Conservation (phyloP, 2,329 filamentous ascomycete genomes). For the Aspergillus ochraceus region DNA sequence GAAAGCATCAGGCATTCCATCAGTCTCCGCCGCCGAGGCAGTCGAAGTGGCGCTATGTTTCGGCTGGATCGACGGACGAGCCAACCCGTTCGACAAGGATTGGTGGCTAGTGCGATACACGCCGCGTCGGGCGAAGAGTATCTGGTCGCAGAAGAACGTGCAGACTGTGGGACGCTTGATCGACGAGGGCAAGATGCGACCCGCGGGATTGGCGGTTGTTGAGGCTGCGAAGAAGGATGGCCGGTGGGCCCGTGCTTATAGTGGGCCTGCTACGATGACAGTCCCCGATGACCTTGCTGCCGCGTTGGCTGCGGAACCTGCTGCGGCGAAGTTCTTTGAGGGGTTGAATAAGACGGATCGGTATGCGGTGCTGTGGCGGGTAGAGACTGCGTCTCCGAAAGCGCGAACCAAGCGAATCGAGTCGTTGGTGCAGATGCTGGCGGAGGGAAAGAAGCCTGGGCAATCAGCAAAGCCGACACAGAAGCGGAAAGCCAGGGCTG, state of each 20-base stretch:
- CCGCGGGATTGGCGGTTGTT: constrained; percentile 51
- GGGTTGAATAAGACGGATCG: constrained; percentile 47
- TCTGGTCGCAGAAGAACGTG: constrained; percentile 64
- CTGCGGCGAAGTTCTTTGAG: constrained; percentile 29
- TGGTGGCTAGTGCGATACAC: constrained; percentile 60
- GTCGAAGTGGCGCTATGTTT: constrained; percentile 60
- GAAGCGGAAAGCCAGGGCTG: not conserved
- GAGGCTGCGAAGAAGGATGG: constrained; percentile 59
- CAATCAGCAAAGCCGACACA: not conserved
- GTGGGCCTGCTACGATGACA: constrained; percentile 48
- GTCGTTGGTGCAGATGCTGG: constrained; percentile 44
- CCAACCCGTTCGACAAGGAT: constrained; percentile 44
- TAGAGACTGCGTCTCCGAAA: constrained; percentile 39
- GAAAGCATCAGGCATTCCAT: constrained; percentile 45
- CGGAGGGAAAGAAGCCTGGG: constrained; percentile 15
- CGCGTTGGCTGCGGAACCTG: constrained; percentile 40
- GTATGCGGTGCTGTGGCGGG: constrained; percentile 48
- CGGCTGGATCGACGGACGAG: constrained; percentile 65
- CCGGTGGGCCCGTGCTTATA: constrained; percentile 60
- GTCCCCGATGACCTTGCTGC: constrained; percentile 52
- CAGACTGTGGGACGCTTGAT: constrained; percentile 49
- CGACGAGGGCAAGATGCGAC: constrained; percentile 50
- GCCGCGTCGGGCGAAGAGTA: constrained; percentile 54
- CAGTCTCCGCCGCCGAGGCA: constrained; percentile 51
- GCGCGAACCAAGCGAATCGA: constrained; percentile 41